phyloP scores from a whole-genome alignment of 169 alveolate species.

The Theileria orientalis region DNA sequence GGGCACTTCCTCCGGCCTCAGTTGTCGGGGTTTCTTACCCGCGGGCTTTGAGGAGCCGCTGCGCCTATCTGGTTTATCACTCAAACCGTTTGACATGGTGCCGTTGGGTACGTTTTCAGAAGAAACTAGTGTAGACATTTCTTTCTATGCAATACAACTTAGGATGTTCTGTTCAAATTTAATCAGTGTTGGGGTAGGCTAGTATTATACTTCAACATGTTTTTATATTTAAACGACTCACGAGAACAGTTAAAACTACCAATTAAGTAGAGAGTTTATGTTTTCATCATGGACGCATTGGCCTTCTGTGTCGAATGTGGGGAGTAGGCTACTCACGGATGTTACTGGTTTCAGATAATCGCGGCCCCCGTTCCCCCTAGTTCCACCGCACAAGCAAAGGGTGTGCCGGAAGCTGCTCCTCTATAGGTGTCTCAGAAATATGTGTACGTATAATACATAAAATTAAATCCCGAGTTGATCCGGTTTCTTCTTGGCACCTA shows the following conservation, averaged over 20 bases:
- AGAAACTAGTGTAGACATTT: slow-evolving; percentile 22
- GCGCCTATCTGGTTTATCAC: slow-evolving; percentile 1
- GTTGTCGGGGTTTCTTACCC: slow-evolving; percentile 28
- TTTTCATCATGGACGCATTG: background rate
- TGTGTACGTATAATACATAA: background rate
- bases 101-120: slow-evolving; percentile 35
- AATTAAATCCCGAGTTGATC: background rate
- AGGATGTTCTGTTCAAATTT: no score
- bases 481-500: background rate
- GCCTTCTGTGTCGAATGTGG: slow-evolving; percentile 9
- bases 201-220: no score
- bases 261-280: background rate
- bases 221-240: no score
- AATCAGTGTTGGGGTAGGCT: no score
- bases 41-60: background rate
- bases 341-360: no score
- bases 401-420: no score
- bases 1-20: slow-evolving; percentile 55
- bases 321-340: slow-evolving; percentile 6
- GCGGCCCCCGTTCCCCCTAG: no score
- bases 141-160: no score
- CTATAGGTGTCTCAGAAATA: no score
- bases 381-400: no score
- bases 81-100: slow-evolving; percentile 3
- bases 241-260: background rate